Conservation (phyloP, 305 asterid genomes). For the Rubia peregrina region DNA sequence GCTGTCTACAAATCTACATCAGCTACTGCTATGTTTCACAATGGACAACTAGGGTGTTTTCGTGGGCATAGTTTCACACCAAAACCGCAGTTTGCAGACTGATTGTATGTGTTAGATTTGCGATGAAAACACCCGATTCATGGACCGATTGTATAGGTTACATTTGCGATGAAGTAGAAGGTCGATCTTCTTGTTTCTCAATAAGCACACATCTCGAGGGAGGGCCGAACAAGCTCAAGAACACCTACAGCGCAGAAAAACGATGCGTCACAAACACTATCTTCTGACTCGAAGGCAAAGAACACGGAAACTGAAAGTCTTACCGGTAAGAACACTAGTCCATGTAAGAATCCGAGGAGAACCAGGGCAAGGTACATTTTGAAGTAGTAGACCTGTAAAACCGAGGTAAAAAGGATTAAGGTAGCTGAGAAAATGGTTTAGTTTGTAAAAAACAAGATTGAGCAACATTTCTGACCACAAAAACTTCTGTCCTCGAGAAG, state of each 20-base stretch:
- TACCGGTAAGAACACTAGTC: conserved; percentile 83
- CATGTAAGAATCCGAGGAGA: conserved; percentile 86
- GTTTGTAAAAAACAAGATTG: neutral
- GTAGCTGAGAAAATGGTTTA: too few species aligned
- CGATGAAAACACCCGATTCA: neutral
- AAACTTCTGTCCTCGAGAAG: conserved; percentile 87
- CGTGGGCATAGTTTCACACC: too few species aligned
- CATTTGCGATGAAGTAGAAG: conserved; percentile 71
- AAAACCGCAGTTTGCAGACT: too few species aligned
- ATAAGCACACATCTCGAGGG: conserved; percentile 85
- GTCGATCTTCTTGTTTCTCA: conserved; percentile 94
- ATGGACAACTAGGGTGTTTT: neutral
- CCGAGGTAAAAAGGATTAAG: conserved; percentile 3
- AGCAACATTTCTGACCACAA: conserved; percentile 52
- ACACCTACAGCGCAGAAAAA: conserved; percentile 41
- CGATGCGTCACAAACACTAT: too few species aligned
- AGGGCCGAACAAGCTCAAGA: conserved; percentile 91
- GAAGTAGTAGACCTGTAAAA: conserved; percentile 81
- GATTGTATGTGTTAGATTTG: too few species aligned
- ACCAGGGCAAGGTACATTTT: conserved; percentile 91
- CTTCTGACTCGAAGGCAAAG: neutral
- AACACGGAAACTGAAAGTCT: conserved; percentile 22
- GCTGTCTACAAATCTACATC: conserved; percentile 8
- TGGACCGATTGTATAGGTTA: conserved; percentile 10
- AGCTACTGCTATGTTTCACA: neutral